Base-by-base conservation (phyloP, 306 rosid genomes). In the Begonia masoniana region DNA sequence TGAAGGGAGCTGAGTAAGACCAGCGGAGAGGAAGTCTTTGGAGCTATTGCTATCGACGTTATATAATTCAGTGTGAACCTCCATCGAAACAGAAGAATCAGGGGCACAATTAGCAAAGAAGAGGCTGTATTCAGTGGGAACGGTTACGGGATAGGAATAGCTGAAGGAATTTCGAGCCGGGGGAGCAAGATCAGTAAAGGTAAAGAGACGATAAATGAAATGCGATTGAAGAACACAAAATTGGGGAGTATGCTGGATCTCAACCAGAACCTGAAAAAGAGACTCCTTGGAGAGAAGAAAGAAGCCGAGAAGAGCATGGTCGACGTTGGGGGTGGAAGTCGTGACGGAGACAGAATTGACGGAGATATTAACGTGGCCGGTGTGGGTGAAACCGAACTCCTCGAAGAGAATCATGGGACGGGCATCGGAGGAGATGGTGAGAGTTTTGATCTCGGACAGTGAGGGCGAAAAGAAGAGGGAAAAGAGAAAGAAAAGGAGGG, bases 321-420 rank as follows among this genome's bases (percentile, higher is more conserved):
- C 82, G 1, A 62, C 45, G 35, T 52, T 42, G 7, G 57, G 1
- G 6, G 57, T 0, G 0, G 66, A n/a, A 26, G 79, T 46, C 5
- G 58, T 59, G 1, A 85, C 81, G 7, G 71, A 52, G 23, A 85
- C 95, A 1, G 63, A 21, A 5, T 68, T 59, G 24, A 82, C 85
- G 26, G 78, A 24, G 67, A 85, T 68, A 17, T 50, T 6, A 14
- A 82, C n/a, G 48, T 61, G 72, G 17, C 92, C 95, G 11, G 60
- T 58, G 69, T 75, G 85, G 4, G 95, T 79, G 85, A 85, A 85
- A 1, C 95, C 95, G 72, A 85, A 82, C 69, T 79, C 79, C 70
- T 82, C 92, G 59, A 82, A 73, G 0, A 72, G 79, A 63, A 85
- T 82, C 95, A 82, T 76, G 17, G 85, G 62, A 0, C 92, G 81